Evolutionary conservation across 2,329 filamentous ascomycete genomes (phyloP).

Genomic region (Myriangium duriaei): DNA sequence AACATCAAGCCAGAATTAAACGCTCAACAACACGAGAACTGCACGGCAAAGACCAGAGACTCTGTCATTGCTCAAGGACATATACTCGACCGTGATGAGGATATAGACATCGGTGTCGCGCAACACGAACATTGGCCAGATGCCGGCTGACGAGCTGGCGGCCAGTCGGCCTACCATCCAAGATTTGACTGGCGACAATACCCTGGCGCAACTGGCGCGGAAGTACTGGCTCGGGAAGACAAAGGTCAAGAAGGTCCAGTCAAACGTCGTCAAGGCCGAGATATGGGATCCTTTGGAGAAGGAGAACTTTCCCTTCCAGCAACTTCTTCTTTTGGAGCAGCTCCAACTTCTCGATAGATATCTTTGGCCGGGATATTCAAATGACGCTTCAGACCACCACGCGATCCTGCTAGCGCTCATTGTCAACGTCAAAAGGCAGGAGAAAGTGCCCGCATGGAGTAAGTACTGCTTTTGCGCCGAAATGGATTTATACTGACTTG

Average conservation of each 20-base stretch:
- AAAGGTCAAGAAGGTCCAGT: slow-evolving; percentile 56
- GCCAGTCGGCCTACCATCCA: slow-evolving; percentile 50
- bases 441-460: slow-evolving; percentile 82
- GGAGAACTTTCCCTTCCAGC: slow-evolving; percentile 64
- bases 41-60: too few relatives aligned
- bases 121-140: slow-evolving; percentile 1
- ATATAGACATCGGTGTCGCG: neutral
- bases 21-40: too few relatives aligned
- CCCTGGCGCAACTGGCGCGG: slow-evolving; percentile 58
- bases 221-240: slow-evolving; percentile 69
- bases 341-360: slow-evolving; percentile 87
- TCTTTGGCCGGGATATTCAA: slow-evolving; percentile 84
- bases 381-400: slow-evolving; percentile 83
- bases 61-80: too few relatives aligned
- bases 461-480: slow-evolving; percentile 12
- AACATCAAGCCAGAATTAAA: too few relatives aligned
- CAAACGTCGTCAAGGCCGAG: slow-evolving; percentile 68
- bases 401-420: slow-evolving; percentile 77
- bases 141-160: slow-evolving; percentile 8
- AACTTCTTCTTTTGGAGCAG: slow-evolving; percentile 73
- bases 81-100: neutral
- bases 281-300: slow-evolving; percentile 84
- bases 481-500: slow-evolving; percentile 21
- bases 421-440: slow-evolving; percentile 75
- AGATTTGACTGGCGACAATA: slow-evolving; percentile 56